Base-by-base conservation (phyloP, 257 asterid genomes). In the Forsythia suspensa region DNA sequence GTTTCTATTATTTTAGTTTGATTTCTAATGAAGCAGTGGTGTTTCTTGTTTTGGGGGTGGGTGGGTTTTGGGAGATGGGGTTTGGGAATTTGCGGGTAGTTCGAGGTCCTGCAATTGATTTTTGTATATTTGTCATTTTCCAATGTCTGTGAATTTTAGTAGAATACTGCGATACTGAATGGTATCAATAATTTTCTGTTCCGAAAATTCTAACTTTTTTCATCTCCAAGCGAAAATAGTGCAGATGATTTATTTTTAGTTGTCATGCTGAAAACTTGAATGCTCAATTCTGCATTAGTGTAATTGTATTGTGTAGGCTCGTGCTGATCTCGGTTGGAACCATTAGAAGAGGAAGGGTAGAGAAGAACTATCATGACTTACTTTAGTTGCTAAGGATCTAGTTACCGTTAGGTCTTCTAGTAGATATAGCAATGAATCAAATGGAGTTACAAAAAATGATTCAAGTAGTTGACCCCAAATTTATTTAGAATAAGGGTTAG, bases 41-140 rank as follows among this genome's bases (percentile, higher is more conserved):
- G 11, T 63, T 24, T 24, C 16, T 21, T 63, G 38, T 63, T 63
- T 55, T 24, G 18, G 40, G 70, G 70, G 40, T 29, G 40, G 39
- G 18, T 63, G 39, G 39, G 39, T 9, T 21, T 9, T 10, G 16
- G 37, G 24, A 21, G 34, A 59, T 59, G 20, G 59, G 63, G 20
- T 52, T 16, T 16, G 63, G 21, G 66, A 77, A 66, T 70, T 67
- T 72, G 80, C 78, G 29, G 41, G 75, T 48, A 46, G 46, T 74
- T 59, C 4, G 80, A 59, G 21, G 73, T 40, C 9, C 10, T 52
- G 48, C 66, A 51, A 69, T 52, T 48, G 13, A 12, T n/a, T 41
- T 70, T 21, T 9, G 16, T 24, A 16, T 55, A 20, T 4, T 20
- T 15, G n/a, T 5, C n/a, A 8, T 65, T 43, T 52, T 29, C 20